These are phyloP conservation scores for Zelopaecilomyces penicillatus DNA, from an alignment of 2,329 filamentous ascomycete species.

Conservation along the genomic window DNA sequence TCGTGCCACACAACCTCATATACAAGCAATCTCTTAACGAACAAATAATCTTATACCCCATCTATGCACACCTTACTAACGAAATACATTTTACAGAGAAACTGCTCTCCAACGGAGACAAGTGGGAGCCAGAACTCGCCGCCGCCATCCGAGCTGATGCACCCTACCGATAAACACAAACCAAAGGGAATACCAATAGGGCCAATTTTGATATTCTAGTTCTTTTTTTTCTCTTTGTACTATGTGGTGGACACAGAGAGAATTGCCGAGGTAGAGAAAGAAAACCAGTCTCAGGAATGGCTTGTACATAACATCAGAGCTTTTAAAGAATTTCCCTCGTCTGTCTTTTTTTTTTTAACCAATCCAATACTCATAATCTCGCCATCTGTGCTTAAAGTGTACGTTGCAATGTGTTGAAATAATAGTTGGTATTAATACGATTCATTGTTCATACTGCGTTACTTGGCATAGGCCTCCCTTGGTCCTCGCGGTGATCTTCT, in stretches of 20 bases:
- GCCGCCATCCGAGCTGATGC: constrained; percentile 87
- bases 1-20: background rate
- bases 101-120: constrained; percentile 79
- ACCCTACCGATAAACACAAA: constrained; percentile 64
- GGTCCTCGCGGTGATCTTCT: no score
- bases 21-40: background rate
- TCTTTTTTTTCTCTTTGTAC: constrained; percentile 5
- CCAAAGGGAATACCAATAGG: background rate
- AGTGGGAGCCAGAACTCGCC: constrained; percentile 96
- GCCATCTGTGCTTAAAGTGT: no score
- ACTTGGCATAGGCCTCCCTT: no score
- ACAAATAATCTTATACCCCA: background rate
- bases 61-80: constrained; percentile 13
- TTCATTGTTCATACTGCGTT: no score
- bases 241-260: constrained; percentile 1
- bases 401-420: no score
- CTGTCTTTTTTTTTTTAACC: no score
- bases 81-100: constrained; percentile 49
- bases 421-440: no score
- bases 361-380: no score
- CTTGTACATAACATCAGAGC: no score
- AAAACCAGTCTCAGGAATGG: no score
- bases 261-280: background rate
- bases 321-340: no score
- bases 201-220: background rate